Percentiles rank a stretch among this genome's conserved stretches.
phyloP scores from a whole-genome alignment of 208 protist species.

The Acanthamoeba royreba region DNA sequence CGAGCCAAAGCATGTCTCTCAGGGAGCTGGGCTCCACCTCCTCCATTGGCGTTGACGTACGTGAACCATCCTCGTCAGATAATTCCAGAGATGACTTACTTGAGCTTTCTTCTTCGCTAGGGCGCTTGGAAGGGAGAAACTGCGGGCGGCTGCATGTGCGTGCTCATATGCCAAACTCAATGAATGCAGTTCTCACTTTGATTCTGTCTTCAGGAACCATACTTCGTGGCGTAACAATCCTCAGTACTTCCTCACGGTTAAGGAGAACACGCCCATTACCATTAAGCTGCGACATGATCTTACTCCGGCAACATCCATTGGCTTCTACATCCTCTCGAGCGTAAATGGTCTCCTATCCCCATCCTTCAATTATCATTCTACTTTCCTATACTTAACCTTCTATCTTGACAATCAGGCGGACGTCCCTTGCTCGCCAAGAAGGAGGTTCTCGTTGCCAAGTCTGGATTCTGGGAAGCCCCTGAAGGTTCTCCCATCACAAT shows the following conservation, averaged over 20 bases:
- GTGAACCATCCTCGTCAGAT: neutral
- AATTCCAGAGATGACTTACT: neutral
- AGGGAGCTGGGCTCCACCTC: neutral
- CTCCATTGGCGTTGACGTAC: neutral
- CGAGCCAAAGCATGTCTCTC: neutral
- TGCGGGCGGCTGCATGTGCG: conserved; percentile 34
- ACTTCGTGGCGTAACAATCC: conserved; percentile 16
- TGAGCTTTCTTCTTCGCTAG: too few species aligned
- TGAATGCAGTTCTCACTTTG: too few species aligned
- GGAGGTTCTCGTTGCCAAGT: neutral
- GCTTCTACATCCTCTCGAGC: neutral
- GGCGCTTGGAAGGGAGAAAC: neutral
- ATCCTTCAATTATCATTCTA: neutral
- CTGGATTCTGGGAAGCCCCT: neutral
- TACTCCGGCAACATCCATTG: neutral
- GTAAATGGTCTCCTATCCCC: neutral
- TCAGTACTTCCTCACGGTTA: neutral
- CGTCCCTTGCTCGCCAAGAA: neutral
- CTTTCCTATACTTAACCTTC: neutral
- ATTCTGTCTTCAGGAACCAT: conserved; percentile 38
- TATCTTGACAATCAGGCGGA: too few species aligned
- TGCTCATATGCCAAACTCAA: neutral
- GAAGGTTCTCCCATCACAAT: too few species aligned
- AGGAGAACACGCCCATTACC: neutral
- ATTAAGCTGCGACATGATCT: neutral